Percentiles rank a stretch among this genome's conserved stretches.
phyloP scores from a whole-genome alignment of 1,139 yeast genomes.

The Kodamaea arcana region DNA sequence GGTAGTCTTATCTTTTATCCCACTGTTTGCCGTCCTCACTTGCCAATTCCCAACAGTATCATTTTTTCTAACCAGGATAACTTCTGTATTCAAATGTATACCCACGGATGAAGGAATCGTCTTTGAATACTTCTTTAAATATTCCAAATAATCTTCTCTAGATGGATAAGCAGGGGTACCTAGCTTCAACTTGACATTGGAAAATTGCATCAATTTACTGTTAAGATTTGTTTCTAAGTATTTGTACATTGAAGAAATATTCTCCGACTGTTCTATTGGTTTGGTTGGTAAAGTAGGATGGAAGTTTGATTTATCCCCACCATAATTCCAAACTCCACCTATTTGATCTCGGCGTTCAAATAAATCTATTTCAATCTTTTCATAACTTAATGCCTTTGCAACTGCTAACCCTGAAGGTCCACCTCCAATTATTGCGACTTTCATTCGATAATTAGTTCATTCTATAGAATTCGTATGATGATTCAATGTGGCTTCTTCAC shows the following conservation, averaged over 20 bases:
- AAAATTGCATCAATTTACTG: slow-evolving; percentile 40
- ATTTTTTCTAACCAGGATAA: slow-evolving; percentile 14
- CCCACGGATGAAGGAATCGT: slow-evolving; percentile 29
- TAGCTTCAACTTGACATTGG: slow-evolving; percentile 31
- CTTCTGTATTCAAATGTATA: slow-evolving; percentile 21
- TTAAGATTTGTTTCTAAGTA: slow-evolving; percentile 46
- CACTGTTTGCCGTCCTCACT: neutral
- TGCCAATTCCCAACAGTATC: slow-evolving; percentile 4
- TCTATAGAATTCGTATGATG: too few species aligned
- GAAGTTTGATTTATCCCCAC: slow-evolving; percentile 21
- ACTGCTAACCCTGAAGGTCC: slow-evolving; percentile 50
- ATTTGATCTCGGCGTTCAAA: slow-evolving; percentile 38
- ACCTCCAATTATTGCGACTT: slow-evolving; percentile 47
- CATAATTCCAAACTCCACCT: slow-evolving; percentile 51
- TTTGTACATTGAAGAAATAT: slow-evolving; percentile 43
- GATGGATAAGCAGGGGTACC: slow-evolving; percentile 30
- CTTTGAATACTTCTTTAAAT: slow-evolving; percentile 28
- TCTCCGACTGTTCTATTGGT: neutral
- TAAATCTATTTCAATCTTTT: slow-evolving; percentile 36
- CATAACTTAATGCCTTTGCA: slow-evolving; percentile 44
- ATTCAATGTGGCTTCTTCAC: too few species aligned
- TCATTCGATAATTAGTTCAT: too few species aligned
- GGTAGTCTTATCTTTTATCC: neutral
- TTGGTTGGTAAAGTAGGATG: slow-evolving; percentile 20
- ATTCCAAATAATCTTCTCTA: slow-evolving; percentile 34